Base-by-base conservation (phyloP, 108 stramenopile species). In the Fragilariopsis cylindrus region DNA sequence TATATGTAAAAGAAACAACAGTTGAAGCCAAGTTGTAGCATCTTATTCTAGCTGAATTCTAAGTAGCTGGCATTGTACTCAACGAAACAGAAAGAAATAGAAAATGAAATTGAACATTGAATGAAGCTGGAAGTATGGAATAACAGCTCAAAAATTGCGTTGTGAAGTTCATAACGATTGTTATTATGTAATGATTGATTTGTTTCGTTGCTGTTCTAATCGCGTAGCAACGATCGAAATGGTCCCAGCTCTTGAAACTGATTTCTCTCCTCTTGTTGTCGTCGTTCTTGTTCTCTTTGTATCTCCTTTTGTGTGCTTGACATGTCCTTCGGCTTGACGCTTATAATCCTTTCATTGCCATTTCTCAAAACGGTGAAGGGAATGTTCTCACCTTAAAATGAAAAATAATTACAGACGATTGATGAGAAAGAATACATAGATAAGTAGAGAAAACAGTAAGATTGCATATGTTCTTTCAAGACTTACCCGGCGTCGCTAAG, bases 291-390 rank as follows among this genome's bases (percentile, higher is more conserved):
- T 68, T 91, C 90, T 60, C 77, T 60, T 44, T 84, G 75, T 60
- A 90, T 71, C 62, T 90, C 80, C 60, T 77, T 70, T 13, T 91
- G 81, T n/a, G 90, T 81, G 57, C 69, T 75, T 19, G 92, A 87
- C 64, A 93, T 71, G 71, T 93, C 90, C 57, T 86, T 88, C 4
- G 92, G 90, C 69, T 84, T 82, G 49, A 93, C 92, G 12, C 69
- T 81, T 47, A 93, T 49, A 3, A 57, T 66, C 11, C 82, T 71
- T 73, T 82, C 76, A 13, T 65, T 48, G 41, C 83, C 78, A n/a
- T 82, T 84, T 4, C 92, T 87, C 52, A 93, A 46, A 18, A 93
- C 77, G 13, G 70, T 76, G 9, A 93, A 60, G 52, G 73, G 78
- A 44, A 86, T 57, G 8, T 84, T 82, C 68, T 83, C 48, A 5